Conservation (phyloP, 352 stramenopile genomes). For the Globisporangium carolinianum region DNA sequence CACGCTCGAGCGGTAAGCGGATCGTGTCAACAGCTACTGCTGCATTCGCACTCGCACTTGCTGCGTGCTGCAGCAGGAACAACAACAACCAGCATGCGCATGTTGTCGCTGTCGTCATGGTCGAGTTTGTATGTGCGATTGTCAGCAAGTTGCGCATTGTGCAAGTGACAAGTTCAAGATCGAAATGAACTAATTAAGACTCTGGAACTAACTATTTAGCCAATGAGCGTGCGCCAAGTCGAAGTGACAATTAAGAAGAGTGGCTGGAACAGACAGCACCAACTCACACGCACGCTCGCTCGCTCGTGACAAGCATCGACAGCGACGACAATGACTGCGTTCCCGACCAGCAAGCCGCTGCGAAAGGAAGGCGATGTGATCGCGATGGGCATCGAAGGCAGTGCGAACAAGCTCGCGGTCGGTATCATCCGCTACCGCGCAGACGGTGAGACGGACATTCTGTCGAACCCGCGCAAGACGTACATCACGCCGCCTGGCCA, state of each 20-base stretch:
- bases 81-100: neutral
- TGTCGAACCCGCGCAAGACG: conserved; percentile 98
- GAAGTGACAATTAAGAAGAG: neutral
- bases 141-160: neutral
- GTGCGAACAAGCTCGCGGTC: conserved; percentile 97
- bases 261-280: neutral
- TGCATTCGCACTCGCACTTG: neutral
- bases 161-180: neutral
- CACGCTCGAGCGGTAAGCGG: conserved; percentile 31
- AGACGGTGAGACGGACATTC: conserved; percentile 87
- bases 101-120: neutral
- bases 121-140: neutral
- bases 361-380: conserved; percentile 76
- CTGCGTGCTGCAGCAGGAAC: neutral
- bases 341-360: conserved; percentile 23
- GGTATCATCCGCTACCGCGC: conserved; percentile 70
- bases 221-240: conserved; percentile 22
- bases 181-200: neutral
- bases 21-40: conserved; percentile 26
- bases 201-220: conserved; percentile 12
- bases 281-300: too few species aligned
- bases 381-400: conserved; percentile 97
- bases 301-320: too few species aligned
- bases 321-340: conserved; percentile 10
- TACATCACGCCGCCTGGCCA: conserved; percentile 97